Percentiles rank a stretch among this genome's conserved stretches.
phyloP scores from a whole-genome alignment of 2,329 filamentous ascomycete species.

The Sarocladium oryzae region DNA sequence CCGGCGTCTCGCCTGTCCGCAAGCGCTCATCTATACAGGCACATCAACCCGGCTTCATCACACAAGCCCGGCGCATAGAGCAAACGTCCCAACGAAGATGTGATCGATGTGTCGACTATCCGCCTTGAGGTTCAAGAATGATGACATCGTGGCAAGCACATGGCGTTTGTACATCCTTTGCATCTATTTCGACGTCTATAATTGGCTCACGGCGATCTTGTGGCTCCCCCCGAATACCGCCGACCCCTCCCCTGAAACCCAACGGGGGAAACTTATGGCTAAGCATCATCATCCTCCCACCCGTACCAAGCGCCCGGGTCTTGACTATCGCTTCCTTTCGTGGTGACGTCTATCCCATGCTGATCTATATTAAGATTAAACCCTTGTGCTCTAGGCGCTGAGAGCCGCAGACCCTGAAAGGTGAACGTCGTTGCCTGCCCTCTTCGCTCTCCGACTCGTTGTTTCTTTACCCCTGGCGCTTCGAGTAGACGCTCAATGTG shows the following conservation, averaged over 20 bases:
- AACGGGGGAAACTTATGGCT: neutral
- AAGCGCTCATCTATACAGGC: neutral
- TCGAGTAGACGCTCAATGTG: neutral
- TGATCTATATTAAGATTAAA: neutral
- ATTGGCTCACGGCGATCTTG: neutral
- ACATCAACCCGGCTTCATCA: neutral
- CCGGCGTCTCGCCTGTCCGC: neutral
- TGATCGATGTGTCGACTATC: neutral
- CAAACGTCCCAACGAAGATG: neutral
- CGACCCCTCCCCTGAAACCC: neutral
- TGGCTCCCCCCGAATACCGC: neutral
- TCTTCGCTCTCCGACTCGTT: neutral
- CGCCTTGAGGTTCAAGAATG: neutral
- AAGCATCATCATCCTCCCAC: neutral
- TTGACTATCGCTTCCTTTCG: neutral
- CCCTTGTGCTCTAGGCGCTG: neutral
- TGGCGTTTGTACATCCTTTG: neutral
- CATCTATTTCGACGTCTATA: neutral
- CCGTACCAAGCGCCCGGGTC: neutral
- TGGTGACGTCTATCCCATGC: neutral
- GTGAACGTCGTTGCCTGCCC: neutral
- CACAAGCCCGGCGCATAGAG: neutral
- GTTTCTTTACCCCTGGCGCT: too few relatives aligned
- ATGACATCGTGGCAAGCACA: neutral
- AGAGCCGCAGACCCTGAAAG: neutral